Percentiles rank a stretch among this genome's conserved stretches.
Conservation (phyloP, 305 asterid genomes). For the Salvia sclarea region DNA sequence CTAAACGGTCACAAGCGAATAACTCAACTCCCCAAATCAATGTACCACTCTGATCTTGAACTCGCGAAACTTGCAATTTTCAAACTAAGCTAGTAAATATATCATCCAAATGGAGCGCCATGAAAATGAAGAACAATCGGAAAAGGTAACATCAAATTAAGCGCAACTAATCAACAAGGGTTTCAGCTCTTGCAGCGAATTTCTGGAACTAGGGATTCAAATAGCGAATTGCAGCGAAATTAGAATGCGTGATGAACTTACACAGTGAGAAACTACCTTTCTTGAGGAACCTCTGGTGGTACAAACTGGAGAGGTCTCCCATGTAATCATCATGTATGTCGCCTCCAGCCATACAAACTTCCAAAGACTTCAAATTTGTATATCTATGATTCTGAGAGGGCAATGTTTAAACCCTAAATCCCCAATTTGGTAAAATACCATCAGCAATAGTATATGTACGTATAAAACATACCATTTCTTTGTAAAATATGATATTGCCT, state of each 20-base stretch:
- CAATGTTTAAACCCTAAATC: constrained; percentile 18
- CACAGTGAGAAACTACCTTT: constrained; percentile 42
- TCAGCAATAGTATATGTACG: not conserved
- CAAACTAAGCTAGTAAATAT: not conserved
- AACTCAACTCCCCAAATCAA: not conserved
- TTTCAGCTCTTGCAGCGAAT: not conserved
- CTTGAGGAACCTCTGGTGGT: constrained; percentile 50
- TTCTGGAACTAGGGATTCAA: constrained; percentile 33
- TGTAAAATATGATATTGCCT: too few relatives aligned
- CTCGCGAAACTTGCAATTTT: not conserved
- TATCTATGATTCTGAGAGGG: too few relatives aligned
- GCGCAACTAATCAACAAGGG: not conserved
- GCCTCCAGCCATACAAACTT: constrained; percentile 43
- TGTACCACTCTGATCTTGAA: not conserved
- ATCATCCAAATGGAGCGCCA: not conserved
- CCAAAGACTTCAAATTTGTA: constrained; percentile 1
- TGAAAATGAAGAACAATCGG: not conserved
- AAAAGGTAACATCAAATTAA: not conserved
- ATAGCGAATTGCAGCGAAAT: not conserved
- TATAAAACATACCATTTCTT: too few relatives aligned
- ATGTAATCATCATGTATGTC: constrained; percentile 78
- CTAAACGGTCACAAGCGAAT: not conserved
- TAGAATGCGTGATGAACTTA: not conserved
- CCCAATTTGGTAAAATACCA: not conserved
- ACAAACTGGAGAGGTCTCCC: constrained; percentile 85